phyloP scores from a whole-genome alignment of 345 rosid genomes.

The Corymbia maculata region DNA sequence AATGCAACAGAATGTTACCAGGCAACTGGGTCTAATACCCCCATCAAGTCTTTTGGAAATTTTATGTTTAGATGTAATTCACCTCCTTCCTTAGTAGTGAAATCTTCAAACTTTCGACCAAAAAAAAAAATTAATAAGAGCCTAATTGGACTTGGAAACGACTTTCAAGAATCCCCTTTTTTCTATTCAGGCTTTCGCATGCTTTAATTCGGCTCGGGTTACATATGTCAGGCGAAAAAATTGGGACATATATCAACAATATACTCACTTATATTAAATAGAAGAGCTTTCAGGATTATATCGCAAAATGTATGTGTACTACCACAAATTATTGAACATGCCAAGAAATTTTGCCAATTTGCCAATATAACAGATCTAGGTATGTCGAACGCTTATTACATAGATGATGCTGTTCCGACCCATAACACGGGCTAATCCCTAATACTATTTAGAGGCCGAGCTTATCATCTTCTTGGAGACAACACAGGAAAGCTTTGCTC shows the following conservation, averaged over 20 bases:
- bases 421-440: not conserved
- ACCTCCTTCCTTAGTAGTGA: no score
- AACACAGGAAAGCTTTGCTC: slow-evolving; percentile 9
- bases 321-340: not conserved
- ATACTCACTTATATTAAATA: not conserved
- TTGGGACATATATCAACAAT: not conserved
- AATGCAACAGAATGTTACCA: no score
- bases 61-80: no score
- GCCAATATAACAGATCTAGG: not conserved
- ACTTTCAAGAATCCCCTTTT: not conserved
- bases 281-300: not conserved
- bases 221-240: not conserved
- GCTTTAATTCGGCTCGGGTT: not conserved
- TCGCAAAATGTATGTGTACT: not conserved
- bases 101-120: no score
- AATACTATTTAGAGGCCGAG: not conserved
- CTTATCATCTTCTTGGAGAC: not conserved
- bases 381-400: not conserved
- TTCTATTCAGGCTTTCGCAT: not conserved
- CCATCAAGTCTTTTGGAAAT: no score
- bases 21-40: no score
- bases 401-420: not conserved
- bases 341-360: not conserved
- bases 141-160: not conserved
- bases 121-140: not conserved